Evolutionary conservation across 352 stramenopile species (phyloP).

Genomic region (Globisporangium camurandrum): DNA sequence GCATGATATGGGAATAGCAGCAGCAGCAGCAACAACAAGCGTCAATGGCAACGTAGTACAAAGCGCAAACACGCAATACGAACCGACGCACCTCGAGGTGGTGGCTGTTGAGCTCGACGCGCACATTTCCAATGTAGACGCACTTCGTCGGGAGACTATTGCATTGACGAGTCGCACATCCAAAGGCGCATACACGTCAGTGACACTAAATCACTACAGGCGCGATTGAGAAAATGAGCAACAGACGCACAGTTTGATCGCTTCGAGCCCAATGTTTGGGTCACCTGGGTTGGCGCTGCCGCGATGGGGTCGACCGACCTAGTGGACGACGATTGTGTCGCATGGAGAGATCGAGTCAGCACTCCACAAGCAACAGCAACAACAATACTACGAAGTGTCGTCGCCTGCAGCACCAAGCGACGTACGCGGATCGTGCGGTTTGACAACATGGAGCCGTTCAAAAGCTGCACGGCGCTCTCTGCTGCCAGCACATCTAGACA

Average conservation of each 20-base stretch:
- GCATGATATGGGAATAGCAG: too few species aligned
- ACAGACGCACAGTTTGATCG: slow-evolving; percentile 56
- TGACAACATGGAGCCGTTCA: slow-evolving; percentile 53
- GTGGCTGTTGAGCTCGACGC: slow-evolving; percentile 64
- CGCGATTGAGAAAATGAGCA: neutral
- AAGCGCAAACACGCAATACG: too few species aligned
- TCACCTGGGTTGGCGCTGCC: slow-evolving; percentile 59
- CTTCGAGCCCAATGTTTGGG: slow-evolving; percentile 57
- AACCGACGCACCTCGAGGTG: slow-evolving; percentile 59
- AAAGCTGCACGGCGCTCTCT: slow-evolving; percentile 68
- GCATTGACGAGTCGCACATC: neutral
- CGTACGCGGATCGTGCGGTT: slow-evolving; percentile 58
- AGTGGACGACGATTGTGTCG: slow-evolving; percentile 4
- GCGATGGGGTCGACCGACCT: slow-evolving; percentile 71
- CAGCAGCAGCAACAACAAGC: too few species aligned
- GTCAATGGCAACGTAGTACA: too few species aligned
- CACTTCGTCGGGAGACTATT: slow-evolving; percentile 62
- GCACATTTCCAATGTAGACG: slow-evolving; percentile 64
- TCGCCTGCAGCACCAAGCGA: neutral
- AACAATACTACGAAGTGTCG: neutral
- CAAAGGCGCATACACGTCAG: neutral
- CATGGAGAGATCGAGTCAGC: too few species aligned
- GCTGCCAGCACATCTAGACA: slow-evolving; percentile 57
- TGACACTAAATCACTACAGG: neutral
- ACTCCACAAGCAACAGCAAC: neutral